Evolutionary conservation across 345 rosid genomes (phyloP), one percentile per base, ranked within the genome.

Genomic region (Arabis alpina): DNA sequence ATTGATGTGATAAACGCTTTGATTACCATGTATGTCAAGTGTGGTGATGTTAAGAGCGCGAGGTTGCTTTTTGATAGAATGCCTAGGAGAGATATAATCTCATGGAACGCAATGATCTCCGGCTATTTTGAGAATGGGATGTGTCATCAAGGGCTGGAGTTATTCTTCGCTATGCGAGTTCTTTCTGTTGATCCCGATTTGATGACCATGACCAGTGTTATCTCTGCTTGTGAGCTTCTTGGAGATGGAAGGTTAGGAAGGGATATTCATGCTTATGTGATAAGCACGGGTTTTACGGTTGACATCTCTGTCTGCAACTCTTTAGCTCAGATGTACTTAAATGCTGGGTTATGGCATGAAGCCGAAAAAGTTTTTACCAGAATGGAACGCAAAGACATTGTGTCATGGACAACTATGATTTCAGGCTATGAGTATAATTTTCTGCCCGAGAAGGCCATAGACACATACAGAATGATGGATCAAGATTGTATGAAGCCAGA

Each of bases 51-150:
- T 19, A 48, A 28, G 49, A 71, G 73, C 24, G 96, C 96, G 1
- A 57, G 86, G 63, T 55, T 70, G 73, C 50, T 93, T 80, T 93
- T 91, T 70, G 92, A 87, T 76, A 75, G 81, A 74, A 91, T 86
- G 98, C 70, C 61, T 61, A 76, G 59, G 39, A 87, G 88, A 73
- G 98, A 93, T 81, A 84, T 82, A 62, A 93, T 93, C 72, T 90
- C 98, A 5, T 91, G 96, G 94, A 93, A 91, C 84, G 98, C 96
- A 0, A 91, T 91, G 81, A 93, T 89, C 64, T 85, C 93, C 0
- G 98, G 98, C 39, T 86, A 82, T 68, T 85, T 93, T 48, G 92
- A 91, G 87, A 93, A 93, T 55, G 85, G 77, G 25, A 81, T 86
- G 62, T 86, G 85, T 65, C 54, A 78, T 32, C 81, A 83, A 78